Evolutionary conservation across 139 green algal genomes (phyloP).

Genomic region (Mychonastes homosphaera): DNA sequence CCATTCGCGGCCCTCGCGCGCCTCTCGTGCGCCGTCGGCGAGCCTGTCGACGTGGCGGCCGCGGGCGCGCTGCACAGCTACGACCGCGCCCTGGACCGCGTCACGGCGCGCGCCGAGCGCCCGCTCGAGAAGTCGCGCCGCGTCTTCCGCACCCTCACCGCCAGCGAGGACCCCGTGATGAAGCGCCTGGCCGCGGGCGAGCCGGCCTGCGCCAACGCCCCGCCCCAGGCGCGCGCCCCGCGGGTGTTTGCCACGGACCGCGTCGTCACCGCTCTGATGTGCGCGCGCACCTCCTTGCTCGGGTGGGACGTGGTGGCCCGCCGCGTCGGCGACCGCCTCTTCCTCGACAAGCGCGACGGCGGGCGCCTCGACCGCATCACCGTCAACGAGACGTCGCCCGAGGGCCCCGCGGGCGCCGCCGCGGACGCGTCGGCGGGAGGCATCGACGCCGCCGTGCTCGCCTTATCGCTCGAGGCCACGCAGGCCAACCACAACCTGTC

Average conservation of each 20-base stretch:
- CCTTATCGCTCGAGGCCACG: constrained; percentile 83
- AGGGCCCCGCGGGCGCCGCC: too few species aligned
- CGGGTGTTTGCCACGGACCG: constrained; percentile 87
- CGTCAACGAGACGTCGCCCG: constrained; percentile 61
- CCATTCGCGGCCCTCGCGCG: constrained; percentile 68
- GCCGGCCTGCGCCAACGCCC: constrained; percentile 33
- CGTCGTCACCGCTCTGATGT: constrained; percentile 92
- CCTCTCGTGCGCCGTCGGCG: constrained; percentile 43
- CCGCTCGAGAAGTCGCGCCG: constrained; percentile 58
- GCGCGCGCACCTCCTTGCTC: constrained; percentile 76
- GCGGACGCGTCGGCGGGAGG: too few species aligned
- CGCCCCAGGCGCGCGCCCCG: constrained; percentile 39
- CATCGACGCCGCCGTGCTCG: too few species aligned
- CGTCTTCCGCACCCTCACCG: constrained; percentile 66
- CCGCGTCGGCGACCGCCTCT: constrained; percentile 48
- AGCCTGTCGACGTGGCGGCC: not conserved
- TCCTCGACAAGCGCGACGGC: constrained; percentile 80
- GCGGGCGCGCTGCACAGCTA: not conserved
- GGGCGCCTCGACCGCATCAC: constrained; percentile 79
- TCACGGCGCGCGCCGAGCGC: constrained; percentile 27
- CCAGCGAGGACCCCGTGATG: constrained; percentile 86
- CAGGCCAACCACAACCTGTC: constrained; percentile 86
- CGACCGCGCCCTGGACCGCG: not conserved
- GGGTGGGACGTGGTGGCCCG: constrained; percentile 83
- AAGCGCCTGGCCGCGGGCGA: constrained; percentile 6